Percentiles rank a stretch among this genome's conserved stretches.
phyloP scores from a whole-genome alignment of 768 basidiomycete genomes.

The Pisolithus tinctorius region DNA sequence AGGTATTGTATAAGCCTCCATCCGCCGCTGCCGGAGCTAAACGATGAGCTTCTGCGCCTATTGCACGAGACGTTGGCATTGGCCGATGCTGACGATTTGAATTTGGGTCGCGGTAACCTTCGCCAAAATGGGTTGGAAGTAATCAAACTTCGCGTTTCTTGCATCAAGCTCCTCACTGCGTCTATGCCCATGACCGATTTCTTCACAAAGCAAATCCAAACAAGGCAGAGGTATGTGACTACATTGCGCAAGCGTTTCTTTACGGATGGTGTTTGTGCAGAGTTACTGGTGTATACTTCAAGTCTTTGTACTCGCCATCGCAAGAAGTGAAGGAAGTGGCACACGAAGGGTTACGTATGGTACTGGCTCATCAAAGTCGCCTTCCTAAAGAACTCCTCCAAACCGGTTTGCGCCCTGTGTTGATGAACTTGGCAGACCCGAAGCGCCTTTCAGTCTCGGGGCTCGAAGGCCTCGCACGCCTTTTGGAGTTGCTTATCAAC shows the following conservation, averaged over 20 bases:
- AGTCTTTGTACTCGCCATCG: constrained; percentile 89
- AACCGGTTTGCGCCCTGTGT: constrained; percentile 88
- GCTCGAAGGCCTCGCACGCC: constrained; percentile 86
- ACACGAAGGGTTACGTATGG: constrained; percentile 86
- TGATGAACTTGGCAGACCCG: constrained; percentile 97
- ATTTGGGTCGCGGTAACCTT: constrained; percentile 65
- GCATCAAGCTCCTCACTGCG: constrained; percentile 87
- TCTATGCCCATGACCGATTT: constrained; percentile 95
- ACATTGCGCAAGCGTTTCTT: not conserved
- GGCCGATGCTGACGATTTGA: constrained; percentile 92
- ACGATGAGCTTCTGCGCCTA: constrained; percentile 86
- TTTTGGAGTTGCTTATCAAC: constrained; percentile 91
- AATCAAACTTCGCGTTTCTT: constrained; percentile 86
- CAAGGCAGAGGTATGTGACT: constrained; percentile 67
- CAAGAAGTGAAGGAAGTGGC: constrained; percentile 93
- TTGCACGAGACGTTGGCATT: constrained; percentile 91
- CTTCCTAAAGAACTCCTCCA: constrained; percentile 94
- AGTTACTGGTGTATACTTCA: constrained; percentile 95
- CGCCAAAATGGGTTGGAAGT: constrained; percentile 79
- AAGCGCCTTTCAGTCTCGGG: constrained; percentile 90
- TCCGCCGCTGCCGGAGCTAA: constrained; percentile 85
- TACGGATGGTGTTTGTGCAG: constrained; percentile 33
- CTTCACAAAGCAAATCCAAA: constrained; percentile 76
- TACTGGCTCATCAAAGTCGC: constrained; percentile 82
- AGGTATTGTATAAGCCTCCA: constrained; percentile 87